phyloP scores from a whole-genome alignment of 73 alveolate species.

The Stentor coeruleus region DNA sequence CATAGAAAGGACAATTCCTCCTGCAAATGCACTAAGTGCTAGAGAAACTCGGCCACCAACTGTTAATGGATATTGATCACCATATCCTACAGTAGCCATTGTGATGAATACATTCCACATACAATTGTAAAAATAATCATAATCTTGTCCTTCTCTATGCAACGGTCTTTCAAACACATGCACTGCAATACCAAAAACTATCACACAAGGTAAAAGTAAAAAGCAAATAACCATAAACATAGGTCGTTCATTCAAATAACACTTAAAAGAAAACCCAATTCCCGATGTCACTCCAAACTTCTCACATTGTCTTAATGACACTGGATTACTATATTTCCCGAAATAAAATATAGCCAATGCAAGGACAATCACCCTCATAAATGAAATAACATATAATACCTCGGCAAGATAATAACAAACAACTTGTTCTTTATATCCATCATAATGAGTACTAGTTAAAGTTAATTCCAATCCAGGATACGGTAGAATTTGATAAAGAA shows the following conservation, averaged over 20 bases:
- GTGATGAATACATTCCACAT: slow-evolving; percentile 34
- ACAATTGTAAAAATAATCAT: slow-evolving; percentile 28
- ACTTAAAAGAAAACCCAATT: not conserved
- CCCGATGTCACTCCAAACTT: not conserved
- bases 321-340: not conserved
- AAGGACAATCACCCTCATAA: not conserved
- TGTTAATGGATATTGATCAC: slow-evolving; percentile 25
- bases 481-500: not conserved
- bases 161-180: slow-evolving; percentile 11
- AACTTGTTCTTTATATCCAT: not conserved
- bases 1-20: not conserved
- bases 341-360: not conserved
- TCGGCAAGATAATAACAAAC: not conserved
- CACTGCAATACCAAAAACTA: not conserved
- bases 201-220: not conserved
- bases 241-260: not conserved
- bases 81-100: slow-evolving; percentile 36
- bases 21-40: not conserved
- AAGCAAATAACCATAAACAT: not conserved
- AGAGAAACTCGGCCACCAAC: slow-evolving; percentile 22
- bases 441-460: not conserved
- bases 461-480: not conserved
- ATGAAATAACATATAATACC: not conserved
- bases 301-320: not conserved
- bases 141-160: slow-evolving; percentile 29